Evolutionary conservation across 148 eudicot species (phyloP).

Genomic region (Rhododendron ovatum): DNA sequence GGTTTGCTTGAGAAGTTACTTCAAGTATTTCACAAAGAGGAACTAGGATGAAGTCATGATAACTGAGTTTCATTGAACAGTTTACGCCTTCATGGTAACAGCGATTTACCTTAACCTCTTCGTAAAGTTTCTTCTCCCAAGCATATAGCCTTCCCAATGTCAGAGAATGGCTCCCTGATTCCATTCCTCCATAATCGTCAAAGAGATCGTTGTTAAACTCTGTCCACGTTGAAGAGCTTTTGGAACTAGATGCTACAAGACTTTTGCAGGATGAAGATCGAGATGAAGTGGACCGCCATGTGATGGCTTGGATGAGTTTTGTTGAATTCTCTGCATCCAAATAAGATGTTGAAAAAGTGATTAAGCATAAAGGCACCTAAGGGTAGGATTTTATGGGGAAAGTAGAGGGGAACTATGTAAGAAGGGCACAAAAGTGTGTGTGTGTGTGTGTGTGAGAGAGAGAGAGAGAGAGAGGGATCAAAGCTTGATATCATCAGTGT

Average conservation of each 20-base stretch:
- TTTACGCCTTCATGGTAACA: not conserved
- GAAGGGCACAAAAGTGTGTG: not conserved
- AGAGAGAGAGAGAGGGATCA: too few species aligned
- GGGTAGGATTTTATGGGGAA: not conserved
- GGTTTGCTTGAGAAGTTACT: not conserved
- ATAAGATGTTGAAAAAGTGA: not conserved
- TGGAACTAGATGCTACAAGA: constrained; percentile 78
- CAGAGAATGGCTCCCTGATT: constrained; percentile 82
- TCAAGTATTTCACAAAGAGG: not conserved
- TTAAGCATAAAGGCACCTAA: constrained; percentile 6
- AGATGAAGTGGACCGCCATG: constrained; percentile 66
- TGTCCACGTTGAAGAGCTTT: constrained; percentile 73
- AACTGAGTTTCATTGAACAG: not conserved
- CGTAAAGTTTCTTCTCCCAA: constrained; percentile 98
- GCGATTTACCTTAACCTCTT: constrained; percentile 79
- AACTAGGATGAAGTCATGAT: not conserved
- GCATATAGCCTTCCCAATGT: constrained; percentile 93
- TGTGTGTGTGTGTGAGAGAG: not conserved
- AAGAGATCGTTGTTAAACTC: constrained; percentile 79
- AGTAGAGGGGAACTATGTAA: not conserved
- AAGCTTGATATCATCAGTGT: not conserved
- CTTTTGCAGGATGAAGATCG: constrained; percentile 86
- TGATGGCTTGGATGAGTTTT: constrained; percentile 79
- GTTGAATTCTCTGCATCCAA: constrained; percentile 75
- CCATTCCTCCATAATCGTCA: constrained; percentile 92